These are phyloP conservation scores for Exophiala lecanii-corni DNA, from an alignment of 2,329 filamentous ascomycete genomes.

Conservation along the genomic window DNA sequence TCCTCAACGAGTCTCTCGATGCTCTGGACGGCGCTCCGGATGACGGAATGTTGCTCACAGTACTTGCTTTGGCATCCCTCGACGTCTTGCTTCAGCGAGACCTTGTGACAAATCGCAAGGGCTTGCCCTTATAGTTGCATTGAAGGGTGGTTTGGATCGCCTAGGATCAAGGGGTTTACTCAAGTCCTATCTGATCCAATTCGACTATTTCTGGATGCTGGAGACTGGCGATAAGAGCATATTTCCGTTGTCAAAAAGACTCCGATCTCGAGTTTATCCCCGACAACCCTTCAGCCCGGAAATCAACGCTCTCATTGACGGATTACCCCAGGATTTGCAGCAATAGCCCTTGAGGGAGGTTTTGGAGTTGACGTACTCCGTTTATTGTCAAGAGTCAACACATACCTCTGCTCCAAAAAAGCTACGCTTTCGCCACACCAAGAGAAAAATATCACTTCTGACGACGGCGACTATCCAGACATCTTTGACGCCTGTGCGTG, in stretches of 20 bases:
- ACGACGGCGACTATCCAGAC: constrained; percentile 14
- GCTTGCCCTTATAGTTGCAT: constrained; percentile 15
- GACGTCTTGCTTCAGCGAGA: constrained; percentile 13
- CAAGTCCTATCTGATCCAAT: constrained; percentile 14
- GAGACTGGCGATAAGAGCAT: constrained; percentile 11
- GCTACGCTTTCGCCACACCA: neutral
- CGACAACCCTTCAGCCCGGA: constrained; percentile 9
- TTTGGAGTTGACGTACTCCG: constrained; percentile 11
- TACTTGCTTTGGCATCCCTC: constrained; percentile 13
- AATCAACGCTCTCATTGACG: constrained; percentile 6
- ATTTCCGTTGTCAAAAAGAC: constrained; percentile 10
- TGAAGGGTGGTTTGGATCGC: constrained; percentile 18
- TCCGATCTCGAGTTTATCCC: constrained; percentile 8
- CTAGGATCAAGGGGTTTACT: constrained; percentile 10
- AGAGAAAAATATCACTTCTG: neutral
- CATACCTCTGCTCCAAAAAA: constrained; percentile 7
- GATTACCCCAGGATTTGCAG: constrained; percentile 9
- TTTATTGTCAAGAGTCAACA: constrained; percentile 17
- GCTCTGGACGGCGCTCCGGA: constrained; percentile 8
- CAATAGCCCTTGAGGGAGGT: constrained; percentile 6
- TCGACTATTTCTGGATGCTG: constrained; percentile 18
- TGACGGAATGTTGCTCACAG: constrained; percentile 12
- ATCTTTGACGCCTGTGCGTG: constrained; percentile 15
- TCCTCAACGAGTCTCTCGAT: constrained; percentile 7
- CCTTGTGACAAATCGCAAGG: constrained; percentile 11